Evolutionary conservation across 768 basidiomycete species (phyloP), one percentile per base, ranked within the genome.

Genomic region (Cystobasidium tubakii): DNA sequence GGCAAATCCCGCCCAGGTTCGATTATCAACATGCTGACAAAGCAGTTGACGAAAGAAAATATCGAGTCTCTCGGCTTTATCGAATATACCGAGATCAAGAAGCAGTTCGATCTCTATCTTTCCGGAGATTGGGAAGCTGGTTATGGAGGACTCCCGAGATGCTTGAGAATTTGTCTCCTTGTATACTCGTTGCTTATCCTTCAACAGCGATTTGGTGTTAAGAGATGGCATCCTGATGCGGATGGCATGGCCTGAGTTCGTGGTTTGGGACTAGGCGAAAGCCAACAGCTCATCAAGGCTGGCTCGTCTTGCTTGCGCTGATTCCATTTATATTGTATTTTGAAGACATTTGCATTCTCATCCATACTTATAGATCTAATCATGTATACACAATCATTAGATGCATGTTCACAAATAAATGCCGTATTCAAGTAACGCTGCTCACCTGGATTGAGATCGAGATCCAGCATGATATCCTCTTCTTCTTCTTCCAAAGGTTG

Each of bases 21-120:
- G 1, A 75, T 80, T 13, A 75, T 79, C 36, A 46, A 44, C 7
- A 55, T 77, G 33, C 66, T 80, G 17, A 55, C 54, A n/a, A 60
- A 64, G 25, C 67, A 75, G 43, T 60, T 80, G 21, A 79, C 77
- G 1, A 36, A 62, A 27, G 75, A 77, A 25, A 77, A 77, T n/a
- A 73, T 80, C 31, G 74, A 77, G n/a, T 34, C 57, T 55, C 65
- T 80, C 0, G 79, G 79, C 7, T 80, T 80, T 65, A 66, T 79
- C 31, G 39, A 75, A 29, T 75, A 75, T 67, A 65, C 74, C 15
- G 62, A 77, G 54, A 75, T 75, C 1, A 39, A 72, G 55, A 50
- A 74, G 17, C 62, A 78, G 57, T 34, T 77, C 21, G 63, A 74
- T 31, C 31, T 50, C 7, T 69, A 69, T 50, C 42, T 69, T 9